Base-by-base conservation (phyloP, 169 alveolate species). In the Toxoplasma gondii region DNA sequence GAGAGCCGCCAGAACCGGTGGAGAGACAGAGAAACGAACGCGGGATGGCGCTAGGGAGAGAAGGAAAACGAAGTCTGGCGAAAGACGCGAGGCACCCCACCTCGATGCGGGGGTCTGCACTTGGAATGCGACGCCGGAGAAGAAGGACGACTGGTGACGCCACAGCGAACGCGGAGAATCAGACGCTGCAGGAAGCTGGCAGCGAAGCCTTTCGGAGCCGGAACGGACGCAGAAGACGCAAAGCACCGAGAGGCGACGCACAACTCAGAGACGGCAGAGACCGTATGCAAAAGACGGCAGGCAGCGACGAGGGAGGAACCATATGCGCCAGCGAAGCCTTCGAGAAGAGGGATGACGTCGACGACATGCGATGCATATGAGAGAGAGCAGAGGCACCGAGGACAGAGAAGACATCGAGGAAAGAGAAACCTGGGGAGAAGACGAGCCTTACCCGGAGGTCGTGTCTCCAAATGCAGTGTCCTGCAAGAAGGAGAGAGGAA, bases 401-500 rank as follows among this genome's bases (percentile, higher is more conserved):
- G n/a, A n/a, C n/a, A n/a, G n/a, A n/a, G n/a, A n/a, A n/a, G n/a
- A n/a, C n/a, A n/a, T 49, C 58, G 58, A 49, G 12, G 4, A 7
- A 49, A 4, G 22, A 49, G 58, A 49, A 12, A 49, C 74, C 22
- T 64, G 4, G n/a, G 7, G 5, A 27, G 22, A 19, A 27, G n/a
- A n/a, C n/a, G n/a, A 64, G 44, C 4, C 64, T 39, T 41, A 82
- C 90, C 41, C 90, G 90, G 27, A 82, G 67, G 64, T 82, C 90
- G 38, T 24, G n/a, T 67, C 67, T 22, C 90, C 90, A 82, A 7
- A 82, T 41, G 34, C 69, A 38, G 39, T 43, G 90, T 19, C 90
- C 90, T 34, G 90, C 90, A 41, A 82, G 90, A 7, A 82, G 64
- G 10, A 82, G 90, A 27, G 67, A 43, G 69, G 19, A 0, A 4